Evolutionary conservation across 75 land plant species (phyloP).

Genomic region (Cryptomeria japonica): DNA sequence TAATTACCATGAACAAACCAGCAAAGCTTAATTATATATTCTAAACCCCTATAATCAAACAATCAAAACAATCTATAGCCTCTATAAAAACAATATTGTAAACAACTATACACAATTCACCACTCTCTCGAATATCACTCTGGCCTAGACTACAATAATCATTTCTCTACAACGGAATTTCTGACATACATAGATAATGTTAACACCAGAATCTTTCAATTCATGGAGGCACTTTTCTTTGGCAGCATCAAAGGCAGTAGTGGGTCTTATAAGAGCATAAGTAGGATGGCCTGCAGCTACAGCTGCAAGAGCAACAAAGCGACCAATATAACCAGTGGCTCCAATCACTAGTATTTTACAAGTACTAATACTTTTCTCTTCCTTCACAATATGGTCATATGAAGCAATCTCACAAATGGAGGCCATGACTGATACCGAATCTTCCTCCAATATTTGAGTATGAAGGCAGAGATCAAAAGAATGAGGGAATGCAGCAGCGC

Average conservation of each 20-base stretch:
- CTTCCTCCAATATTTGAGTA: neutral
- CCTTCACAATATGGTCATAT: neutral
- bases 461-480: no score
- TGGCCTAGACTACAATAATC: no score
- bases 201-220: conserved; percentile 6
- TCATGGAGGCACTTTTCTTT: conserved; percentile 1
- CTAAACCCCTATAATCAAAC: no score
- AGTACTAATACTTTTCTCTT: neutral
- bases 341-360: conserved; percentile 18
- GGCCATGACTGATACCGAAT: neutral
- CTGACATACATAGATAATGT: neutral
- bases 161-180: neutral
- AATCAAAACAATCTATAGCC: neutral
- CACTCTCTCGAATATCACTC: no score
- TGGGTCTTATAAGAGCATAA: conserved; percentile 2
- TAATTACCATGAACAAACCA: no score
- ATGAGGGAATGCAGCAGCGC: no score
- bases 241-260: neutral
- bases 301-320: conserved; percentile 10
- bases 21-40: no score
- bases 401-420: neutral
- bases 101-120: no score
- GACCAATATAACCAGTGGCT: conserved; percentile 24
- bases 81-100: no score
- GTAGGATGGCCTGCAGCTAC: conserved; percentile 11